Conservation (phyloP, 768 basidiomycete species). For the Termitomyces heimii region DNA sequence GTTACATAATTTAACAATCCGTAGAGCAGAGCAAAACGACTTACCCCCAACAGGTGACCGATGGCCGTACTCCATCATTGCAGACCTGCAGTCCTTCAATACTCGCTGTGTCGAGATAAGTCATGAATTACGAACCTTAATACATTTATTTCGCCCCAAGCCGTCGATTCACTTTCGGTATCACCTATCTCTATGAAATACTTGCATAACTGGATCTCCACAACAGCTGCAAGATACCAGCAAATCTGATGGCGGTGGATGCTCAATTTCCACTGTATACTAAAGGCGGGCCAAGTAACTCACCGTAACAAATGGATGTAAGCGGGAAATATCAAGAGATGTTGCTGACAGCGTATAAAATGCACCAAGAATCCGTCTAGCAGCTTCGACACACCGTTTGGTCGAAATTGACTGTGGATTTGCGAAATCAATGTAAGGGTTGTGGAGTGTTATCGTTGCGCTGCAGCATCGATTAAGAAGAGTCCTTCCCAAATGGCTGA, state of each 20-base stretch:
- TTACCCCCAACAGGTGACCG: slow-evolving; percentile 80
- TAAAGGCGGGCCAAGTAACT: slow-evolving; percentile 18
- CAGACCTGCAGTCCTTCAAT: slow-evolving; percentile 44
- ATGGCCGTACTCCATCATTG: slow-evolving; percentile 77
- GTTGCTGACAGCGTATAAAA: slow-evolving; percentile 79
- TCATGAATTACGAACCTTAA: slow-evolving; percentile 45
- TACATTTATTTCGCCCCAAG: slow-evolving; percentile 87
- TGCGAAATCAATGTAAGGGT: slow-evolving; percentile 73
- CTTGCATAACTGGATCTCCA: slow-evolving; percentile 82
- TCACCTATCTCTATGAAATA: slow-evolving; percentile 83
- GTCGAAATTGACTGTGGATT: slow-evolving; percentile 64
- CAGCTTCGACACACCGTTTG: slow-evolving; percentile 67
- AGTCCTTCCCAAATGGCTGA: slow-evolving; percentile 8
- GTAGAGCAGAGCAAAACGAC: slow-evolving; percentile 20
- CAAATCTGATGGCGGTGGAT: slow-evolving; percentile 50
- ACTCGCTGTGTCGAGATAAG: neutral
- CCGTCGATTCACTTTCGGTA: slow-evolving; percentile 61
- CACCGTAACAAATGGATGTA: slow-evolving; percentile 82
- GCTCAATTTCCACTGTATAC: neutral
- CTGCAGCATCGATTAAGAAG: slow-evolving; percentile 28
- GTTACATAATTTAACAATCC: neutral
- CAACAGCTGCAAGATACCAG: slow-evolving; percentile 87
- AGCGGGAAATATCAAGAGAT: slow-evolving; percentile 70
- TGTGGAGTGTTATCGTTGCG: slow-evolving; percentile 85
- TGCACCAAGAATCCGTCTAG: slow-evolving; percentile 65